A percentile compares a stretch with the other conserved stretches of the same genome.
phyloP scores from a whole-genome alignment of 2,329 filamentous ascomycete genomes.

The Fonsecaea monophora region DNA sequence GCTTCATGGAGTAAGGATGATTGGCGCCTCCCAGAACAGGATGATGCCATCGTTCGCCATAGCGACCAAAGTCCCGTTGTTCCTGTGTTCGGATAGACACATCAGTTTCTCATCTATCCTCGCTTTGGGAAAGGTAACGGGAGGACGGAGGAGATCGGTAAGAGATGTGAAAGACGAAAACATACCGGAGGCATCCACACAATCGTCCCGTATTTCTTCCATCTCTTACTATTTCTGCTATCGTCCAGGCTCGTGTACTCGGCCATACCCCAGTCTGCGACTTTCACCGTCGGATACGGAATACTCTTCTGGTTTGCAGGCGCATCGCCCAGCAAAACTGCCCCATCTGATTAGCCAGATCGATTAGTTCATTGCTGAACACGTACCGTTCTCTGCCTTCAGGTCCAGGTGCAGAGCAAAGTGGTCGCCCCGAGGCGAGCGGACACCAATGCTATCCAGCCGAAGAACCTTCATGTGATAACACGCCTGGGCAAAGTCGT shows the following conservation, averaged over 20 bases:
- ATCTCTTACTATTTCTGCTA: conserved; percentile 26
- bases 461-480: conserved; percentile 28
- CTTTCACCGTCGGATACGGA: conserved; percentile 30
- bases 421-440: conserved; percentile 13
- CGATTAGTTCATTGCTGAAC: not conserved
- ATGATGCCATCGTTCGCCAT: conserved; percentile 24
- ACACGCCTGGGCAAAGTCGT: conserved; percentile 26
- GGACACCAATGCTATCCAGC: conserved; percentile 12
- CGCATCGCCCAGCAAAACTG: conserved; percentile 31
- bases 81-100: conserved; percentile 16
- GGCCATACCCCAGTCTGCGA: conserved; percentile 32
- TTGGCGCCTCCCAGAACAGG: conserved; percentile 17
- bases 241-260: conserved; percentile 28
- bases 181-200: conserved; percentile 32
- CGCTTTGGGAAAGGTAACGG: not conserved
- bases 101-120: not conserved
- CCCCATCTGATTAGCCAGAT: not conserved
- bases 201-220: conserved; percentile 27
- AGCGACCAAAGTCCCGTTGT: conserved; percentile 26
- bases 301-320: conserved; percentile 10
- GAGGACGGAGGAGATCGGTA: not conserved
- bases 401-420: conserved; percentile 33
- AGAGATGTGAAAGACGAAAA: not conserved
- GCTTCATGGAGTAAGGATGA: conserved; percentile 27
- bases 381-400: conserved; percentile 33